phyloP scores from a whole-genome alignment of 495 filamentous ascomycete species.

The Penicillium flavigenum region DNA sequence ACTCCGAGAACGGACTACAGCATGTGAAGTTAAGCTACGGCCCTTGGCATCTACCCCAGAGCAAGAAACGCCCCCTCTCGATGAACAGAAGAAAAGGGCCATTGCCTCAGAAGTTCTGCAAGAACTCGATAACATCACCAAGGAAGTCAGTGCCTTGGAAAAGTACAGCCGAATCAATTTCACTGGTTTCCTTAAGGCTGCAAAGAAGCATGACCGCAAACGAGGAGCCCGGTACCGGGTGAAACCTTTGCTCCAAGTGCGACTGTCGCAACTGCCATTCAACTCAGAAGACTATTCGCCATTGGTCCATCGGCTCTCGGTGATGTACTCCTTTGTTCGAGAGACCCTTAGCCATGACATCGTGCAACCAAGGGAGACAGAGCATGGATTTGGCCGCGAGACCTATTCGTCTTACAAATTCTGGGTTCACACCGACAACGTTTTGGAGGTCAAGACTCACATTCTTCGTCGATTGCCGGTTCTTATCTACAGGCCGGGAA shows the following conservation, averaged over 20 bases:
- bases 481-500: slow-evolving; percentile 85
- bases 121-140: slow-evolving; percentile 82
- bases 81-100: slow-evolving; percentile 45
- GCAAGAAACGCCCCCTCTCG: slow-evolving; percentile 29
- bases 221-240: slow-evolving; percentile 80
- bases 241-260: slow-evolving; percentile 84
- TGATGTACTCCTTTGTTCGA: slow-evolving; percentile 93
- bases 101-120: slow-evolving; percentile 66
- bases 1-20: slow-evolving; percentile 64
- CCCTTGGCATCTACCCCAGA: slow-evolving; percentile 39
- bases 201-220: slow-evolving; percentile 96
- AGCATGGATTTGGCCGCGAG: slow-evolving; percentile 52
- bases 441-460: slow-evolving; percentile 92
- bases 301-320: slow-evolving; percentile 78
- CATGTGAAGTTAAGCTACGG: slow-evolving; percentile 54
- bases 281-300: slow-evolving; percentile 95
- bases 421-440: slow-evolving; percentile 93
- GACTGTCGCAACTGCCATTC: slow-evolving; percentile 81
- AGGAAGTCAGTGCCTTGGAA: slow-evolving; percentile 88
- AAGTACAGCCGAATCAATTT: slow-evolving; percentile 97
- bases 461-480: slow-evolving; percentile 87
- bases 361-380: slow-evolving; percentile 42
- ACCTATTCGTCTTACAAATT: slow-evolving; percentile 93
- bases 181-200: slow-evolving; percentile 95
- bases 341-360: slow-evolving; percentile 66